phyloP scores from a whole-genome alignment of 106 monocot genomes.

The Triglochin maritima region DNA sequence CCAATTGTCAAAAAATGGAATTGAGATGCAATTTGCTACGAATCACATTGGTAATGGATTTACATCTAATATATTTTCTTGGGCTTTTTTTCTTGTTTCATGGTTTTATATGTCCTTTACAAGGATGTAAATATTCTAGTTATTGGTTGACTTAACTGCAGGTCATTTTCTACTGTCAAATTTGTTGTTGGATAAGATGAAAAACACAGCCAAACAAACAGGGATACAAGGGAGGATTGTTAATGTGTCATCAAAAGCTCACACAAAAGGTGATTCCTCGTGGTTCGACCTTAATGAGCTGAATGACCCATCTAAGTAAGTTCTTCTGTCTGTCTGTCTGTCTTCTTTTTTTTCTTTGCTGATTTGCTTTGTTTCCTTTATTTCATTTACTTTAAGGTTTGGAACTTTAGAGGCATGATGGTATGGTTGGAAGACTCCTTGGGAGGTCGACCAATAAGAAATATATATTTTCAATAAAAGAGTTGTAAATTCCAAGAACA shows the following conservation, averaged over 20 bases:
- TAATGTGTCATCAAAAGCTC: slow-evolving; percentile 58
- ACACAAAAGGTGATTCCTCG: slow-evolving; percentile 31
- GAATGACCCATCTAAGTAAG: slow-evolving; percentile 49
- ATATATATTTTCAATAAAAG: no score
- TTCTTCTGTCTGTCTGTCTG: not conserved
- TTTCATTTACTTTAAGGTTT: no score
- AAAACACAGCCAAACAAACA: slow-evolving; percentile 69
- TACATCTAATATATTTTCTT: not conserved
- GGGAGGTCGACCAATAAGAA: no score
- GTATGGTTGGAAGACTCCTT: no score
- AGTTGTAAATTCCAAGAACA: not conserved
- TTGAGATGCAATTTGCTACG: slow-evolving; percentile 83
- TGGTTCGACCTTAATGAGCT: slow-evolving; percentile 44
- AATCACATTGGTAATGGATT: slow-evolving; percentile 63
- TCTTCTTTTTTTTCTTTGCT: not conserved
- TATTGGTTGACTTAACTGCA: slow-evolving; percentile 4
- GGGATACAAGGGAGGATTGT: slow-evolving; percentile 79
- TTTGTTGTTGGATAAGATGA: slow-evolving; percentile 69
- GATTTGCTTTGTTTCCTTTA: not conserved
- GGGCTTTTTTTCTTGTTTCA: not conserved
- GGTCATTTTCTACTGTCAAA: slow-evolving; percentile 72
- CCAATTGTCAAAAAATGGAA: slow-evolving; percentile 57
- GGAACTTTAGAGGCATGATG: no score
- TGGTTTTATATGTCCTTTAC: not conserved
- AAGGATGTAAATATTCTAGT: no score